A percentile compares a stretch with the other conserved stretches of the same genome.
These are phyloP conservation scores for Paraconiothyrium brasiliense DNA, from an alignment of 2,329 filamentous ascomycete species.

Conservation along the genomic window DNA sequence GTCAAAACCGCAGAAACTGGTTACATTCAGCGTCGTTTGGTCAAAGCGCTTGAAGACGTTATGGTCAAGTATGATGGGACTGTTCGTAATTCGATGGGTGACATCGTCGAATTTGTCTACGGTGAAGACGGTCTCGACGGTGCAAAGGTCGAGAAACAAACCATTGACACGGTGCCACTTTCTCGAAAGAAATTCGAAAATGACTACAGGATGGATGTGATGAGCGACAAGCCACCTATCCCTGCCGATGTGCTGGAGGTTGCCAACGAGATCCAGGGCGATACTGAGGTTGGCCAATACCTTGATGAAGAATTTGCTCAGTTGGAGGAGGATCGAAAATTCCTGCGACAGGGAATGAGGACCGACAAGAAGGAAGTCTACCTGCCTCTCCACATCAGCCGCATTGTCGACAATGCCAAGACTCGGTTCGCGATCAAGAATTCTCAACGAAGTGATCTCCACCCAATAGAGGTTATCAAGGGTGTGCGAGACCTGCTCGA, in stretches of 20 bases:
- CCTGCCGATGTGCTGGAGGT: slow-evolving; percentile 80
- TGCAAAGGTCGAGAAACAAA: slow-evolving; percentile 91
- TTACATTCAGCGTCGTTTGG: slow-evolving; percentile 97
- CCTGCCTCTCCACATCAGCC: slow-evolving; percentile 87
- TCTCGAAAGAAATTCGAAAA: slow-evolving; percentile 80
- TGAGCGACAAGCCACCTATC: slow-evolving; percentile 73
- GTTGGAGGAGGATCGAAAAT: slow-evolving; percentile 76
- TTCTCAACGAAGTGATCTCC: slow-evolving; percentile 85
- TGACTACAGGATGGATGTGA: slow-evolving; percentile 86
- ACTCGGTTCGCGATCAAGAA: slow-evolving; percentile 86
- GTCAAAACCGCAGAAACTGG: slow-evolving; percentile 99
- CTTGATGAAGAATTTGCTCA: slow-evolving; percentile 90
- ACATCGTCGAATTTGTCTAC: slow-evolving; percentile 96
- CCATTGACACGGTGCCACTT: slow-evolving; percentile 84
- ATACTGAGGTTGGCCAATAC: slow-evolving; percentile 84
- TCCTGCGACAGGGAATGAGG: slow-evolving; percentile 73
- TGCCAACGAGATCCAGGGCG: slow-evolving; percentile 84
- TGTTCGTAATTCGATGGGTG: slow-evolving; percentile 93
- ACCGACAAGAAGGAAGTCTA: slow-evolving; percentile 84
- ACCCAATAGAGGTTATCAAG: slow-evolving; percentile 86
- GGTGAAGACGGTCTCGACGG: slow-evolving; percentile 97
- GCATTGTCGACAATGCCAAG: slow-evolving; percentile 90
- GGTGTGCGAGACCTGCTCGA: slow-evolving; percentile 78
- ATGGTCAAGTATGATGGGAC: slow-evolving; percentile 98
- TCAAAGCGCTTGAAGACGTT: slow-evolving; percentile 97